Percentiles rank a stretch among this genome's conserved stretches.
Evolutionary conservation across 1,284 basidiomycete genomes (phyloP).

Genomic region (Ustilago trichophora): DNA sequence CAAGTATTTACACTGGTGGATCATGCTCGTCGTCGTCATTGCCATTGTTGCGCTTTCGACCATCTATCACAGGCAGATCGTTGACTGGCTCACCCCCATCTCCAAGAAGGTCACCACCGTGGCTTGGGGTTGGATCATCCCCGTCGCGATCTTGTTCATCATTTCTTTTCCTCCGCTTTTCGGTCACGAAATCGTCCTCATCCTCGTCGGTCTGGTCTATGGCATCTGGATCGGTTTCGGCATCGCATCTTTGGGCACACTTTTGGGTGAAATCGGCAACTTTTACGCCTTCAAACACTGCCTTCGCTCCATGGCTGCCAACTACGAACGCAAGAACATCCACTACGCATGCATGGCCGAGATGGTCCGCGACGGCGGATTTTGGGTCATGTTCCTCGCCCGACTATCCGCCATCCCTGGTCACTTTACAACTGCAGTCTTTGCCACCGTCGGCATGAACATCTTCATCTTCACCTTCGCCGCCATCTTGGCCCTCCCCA

Average conservation of each 20-base stretch:
- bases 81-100: constrained; percentile 74
- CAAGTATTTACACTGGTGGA: constrained; percentile 68
- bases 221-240: constrained; percentile 64
- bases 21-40: constrained; percentile 66
- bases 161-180: constrained; percentile 71
- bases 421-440: constrained; percentile 74
- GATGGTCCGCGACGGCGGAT: constrained; percentile 81
- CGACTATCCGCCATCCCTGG: constrained; percentile 71
- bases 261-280: constrained; percentile 61
- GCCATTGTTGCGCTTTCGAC: constrained; percentile 73
- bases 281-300: constrained; percentile 74
- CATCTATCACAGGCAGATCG: constrained; percentile 76
- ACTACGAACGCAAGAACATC: constrained; percentile 77
- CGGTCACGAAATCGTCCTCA: constrained; percentile 79
- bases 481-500: constrained; percentile 79
- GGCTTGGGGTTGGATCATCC: constrained; percentile 79
- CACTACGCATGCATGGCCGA: constrained; percentile 80
- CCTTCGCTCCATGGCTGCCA: constrained; percentile 74
- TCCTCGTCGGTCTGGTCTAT: constrained; percentile 77
- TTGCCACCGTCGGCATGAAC: constrained; percentile 77
- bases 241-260: constrained; percentile 53
- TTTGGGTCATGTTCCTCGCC: constrained; percentile 67
- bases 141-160: constrained; percentile 80
- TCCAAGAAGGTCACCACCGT: constrained; percentile 74
- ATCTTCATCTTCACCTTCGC: constrained; percentile 77